phyloP scores from a whole-genome alignment of 2,329 filamentous ascomycete genomes.

The Mycocentrospora acerina region DNA sequence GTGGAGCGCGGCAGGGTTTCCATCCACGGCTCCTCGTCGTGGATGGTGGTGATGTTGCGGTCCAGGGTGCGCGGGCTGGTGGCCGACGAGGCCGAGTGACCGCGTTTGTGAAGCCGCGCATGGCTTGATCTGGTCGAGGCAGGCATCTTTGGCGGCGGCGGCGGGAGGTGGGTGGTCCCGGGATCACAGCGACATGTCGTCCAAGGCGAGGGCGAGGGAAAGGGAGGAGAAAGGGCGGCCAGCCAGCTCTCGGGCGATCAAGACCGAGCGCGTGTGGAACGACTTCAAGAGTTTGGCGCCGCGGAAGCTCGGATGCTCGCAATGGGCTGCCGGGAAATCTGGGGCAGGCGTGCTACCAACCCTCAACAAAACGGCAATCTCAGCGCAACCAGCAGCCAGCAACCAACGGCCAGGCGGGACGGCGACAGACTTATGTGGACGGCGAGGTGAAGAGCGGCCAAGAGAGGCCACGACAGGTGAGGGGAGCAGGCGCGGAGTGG shows the following conservation, averaged over 20 bases:
- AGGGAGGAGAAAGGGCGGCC: constrained; percentile 24
- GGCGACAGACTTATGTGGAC: too few species aligned
- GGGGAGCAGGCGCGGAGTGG: too few species aligned
- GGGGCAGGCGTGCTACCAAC: constrained; percentile 6
- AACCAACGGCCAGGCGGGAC: too few species aligned
- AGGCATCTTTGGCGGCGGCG: constrained; percentile 20
- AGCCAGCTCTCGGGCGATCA: too few species aligned
- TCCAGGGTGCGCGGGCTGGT: constrained; percentile 36
- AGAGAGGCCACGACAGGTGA: too few species aligned
- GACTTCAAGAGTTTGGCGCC: constrained; percentile 4
- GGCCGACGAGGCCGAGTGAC: constrained; percentile 42
- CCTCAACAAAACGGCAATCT: too few species aligned
- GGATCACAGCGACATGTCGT: constrained; percentile 17
- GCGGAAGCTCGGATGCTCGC: constrained; percentile 11
- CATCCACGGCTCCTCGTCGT: constrained; percentile 36
- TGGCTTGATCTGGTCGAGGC: constrained; percentile 25
- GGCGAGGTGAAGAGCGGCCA: too few species aligned
- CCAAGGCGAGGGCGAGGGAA: too few species aligned
- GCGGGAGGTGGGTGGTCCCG: constrained; percentile 9
- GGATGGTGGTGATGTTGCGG: too few species aligned
- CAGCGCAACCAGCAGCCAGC: too few species aligned
- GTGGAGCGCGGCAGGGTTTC: constrained; percentile 24
- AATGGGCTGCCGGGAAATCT: constrained; percentile 9
- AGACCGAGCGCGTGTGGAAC: too few species aligned
- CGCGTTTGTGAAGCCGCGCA: constrained; percentile 45